Conservation (phyloP, 495 filamentous ascomycete genomes). For the Beverwykella pulmonaria region DNA sequence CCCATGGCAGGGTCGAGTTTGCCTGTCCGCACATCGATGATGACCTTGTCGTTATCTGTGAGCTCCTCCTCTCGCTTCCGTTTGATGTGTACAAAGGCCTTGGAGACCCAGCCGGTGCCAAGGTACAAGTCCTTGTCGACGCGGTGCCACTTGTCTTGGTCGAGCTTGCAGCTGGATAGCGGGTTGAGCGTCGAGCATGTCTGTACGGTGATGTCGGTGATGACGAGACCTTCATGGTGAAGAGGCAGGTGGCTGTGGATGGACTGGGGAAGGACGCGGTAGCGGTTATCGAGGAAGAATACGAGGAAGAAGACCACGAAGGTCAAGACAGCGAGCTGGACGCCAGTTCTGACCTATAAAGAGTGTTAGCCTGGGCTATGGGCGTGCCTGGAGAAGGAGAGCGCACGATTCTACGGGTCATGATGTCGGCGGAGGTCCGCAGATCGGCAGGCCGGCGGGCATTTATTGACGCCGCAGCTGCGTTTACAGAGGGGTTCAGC, state of each 20-base stretch:
- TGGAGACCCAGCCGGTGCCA: conserved; percentile 67
- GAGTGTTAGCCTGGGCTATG: conserved; percentile 24
- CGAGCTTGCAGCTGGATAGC: conserved; percentile 77
- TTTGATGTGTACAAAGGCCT: conserved; percentile 82
- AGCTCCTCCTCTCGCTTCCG: conserved; percentile 90
- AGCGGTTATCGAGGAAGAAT: conserved; percentile 50
- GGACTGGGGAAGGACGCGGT: conserved; percentile 56
- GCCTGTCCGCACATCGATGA: conserved; percentile 81
- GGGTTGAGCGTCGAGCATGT: conserved; percentile 74
- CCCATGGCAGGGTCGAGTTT: conserved; percentile 69
- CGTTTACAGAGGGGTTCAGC: not conserved
- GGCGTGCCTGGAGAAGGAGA: not conserved
- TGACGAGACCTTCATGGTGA: conserved; percentile 58
- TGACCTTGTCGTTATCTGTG: conserved; percentile 69
- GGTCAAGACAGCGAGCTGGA: conserved; percentile 73
- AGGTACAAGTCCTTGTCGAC: conserved; percentile 94
- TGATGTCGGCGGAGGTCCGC: conserved; percentile 27
- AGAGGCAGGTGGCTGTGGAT: conserved; percentile 58
- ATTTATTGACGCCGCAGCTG: not conserved
- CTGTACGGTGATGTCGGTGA: conserved; percentile 87
- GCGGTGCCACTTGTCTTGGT: conserved; percentile 75
- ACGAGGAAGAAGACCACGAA: conserved; percentile 62
- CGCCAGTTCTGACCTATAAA: conserved; percentile 73
- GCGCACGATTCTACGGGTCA: conserved; percentile 53
- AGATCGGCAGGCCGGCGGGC: not conserved